Evolutionary conservation across 1,284 basidiomycete genomes (phyloP).

Genomic region (Inonotus obliquus): DNA sequence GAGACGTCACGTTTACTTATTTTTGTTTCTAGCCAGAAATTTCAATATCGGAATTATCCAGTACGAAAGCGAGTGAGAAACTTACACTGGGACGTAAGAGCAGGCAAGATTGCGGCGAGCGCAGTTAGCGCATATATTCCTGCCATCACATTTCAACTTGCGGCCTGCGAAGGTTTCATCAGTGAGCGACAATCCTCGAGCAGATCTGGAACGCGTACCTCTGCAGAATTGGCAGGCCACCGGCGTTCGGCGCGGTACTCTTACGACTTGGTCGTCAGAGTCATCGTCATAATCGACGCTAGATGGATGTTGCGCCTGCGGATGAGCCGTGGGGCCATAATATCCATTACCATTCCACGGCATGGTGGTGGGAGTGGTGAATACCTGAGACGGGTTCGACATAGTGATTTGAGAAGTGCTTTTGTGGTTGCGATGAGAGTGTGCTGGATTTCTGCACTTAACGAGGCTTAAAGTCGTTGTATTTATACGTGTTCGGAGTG

Average conservation of each 20-base stretch:
- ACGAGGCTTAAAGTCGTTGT: background rate
- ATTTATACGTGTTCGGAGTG: constrained; percentile 1
- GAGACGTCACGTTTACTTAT: background rate
- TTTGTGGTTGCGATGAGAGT: background rate
- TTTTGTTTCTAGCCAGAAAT: background rate
- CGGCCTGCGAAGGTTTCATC: constrained; percentile 8
- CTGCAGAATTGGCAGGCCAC: constrained; percentile 21
- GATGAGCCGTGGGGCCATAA: background rate
- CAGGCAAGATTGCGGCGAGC: constrained; percentile 17
- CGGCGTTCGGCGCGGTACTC: constrained; percentile 19
- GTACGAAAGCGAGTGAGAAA: background rate
- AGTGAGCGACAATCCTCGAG: background rate
- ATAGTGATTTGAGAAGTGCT: background rate
- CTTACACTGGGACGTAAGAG: constrained; percentile 20
- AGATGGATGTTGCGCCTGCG: background rate
- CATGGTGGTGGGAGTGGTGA: background rate
- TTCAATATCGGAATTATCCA: background rate
- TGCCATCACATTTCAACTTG: constrained; percentile 21
- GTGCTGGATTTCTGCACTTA: background rate
- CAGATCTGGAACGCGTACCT: constrained; percentile 5
- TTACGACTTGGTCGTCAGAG: constrained; percentile 9
- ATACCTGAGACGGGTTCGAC: constrained; percentile 2
- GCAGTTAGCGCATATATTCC: constrained; percentile 20
- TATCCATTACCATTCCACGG: background rate
- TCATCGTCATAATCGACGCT: constrained; percentile 10